Conservation (phyloP, 2,329 filamentous ascomycete species). For the Neofusicoccum laricinum region DNA sequence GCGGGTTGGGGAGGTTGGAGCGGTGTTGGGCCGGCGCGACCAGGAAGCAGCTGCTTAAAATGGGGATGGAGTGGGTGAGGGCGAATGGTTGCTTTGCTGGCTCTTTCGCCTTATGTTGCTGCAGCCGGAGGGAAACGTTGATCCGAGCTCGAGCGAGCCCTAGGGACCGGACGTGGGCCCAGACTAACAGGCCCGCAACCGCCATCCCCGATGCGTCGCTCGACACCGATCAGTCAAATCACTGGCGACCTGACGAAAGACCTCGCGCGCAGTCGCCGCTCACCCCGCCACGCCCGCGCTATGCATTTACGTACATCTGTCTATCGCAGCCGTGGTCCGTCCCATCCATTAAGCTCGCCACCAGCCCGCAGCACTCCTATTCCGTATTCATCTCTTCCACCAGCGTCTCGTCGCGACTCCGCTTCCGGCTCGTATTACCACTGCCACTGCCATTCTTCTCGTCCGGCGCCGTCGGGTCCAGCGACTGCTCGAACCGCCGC, state of each 20-base stretch:
- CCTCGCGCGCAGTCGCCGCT: no score
- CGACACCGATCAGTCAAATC: background rate
- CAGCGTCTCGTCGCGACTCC: slow-evolving; percentile 7
- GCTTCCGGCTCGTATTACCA: slow-evolving; percentile 1
- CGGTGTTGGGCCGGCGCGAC: background rate
- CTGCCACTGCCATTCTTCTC: background rate
- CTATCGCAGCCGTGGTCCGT: background rate
- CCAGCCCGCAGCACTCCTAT: background rate
- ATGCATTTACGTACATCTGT: background rate
- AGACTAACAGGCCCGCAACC: background rate
- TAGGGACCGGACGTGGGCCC: background rate
- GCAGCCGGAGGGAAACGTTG: background rate
- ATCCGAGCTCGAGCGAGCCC: slow-evolving; percentile 15
- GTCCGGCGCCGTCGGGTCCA: background rate
- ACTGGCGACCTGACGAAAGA: no score
- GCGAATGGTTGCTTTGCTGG: slow-evolving; percentile 16
- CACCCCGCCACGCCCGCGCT: background rate
- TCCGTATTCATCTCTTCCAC: slow-evolving; percentile 10
- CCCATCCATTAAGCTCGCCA: background rate
- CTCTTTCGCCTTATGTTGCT: slow-evolving; percentile 9
- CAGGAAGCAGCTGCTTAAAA: background rate
- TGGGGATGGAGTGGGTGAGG: slow-evolving; percentile 1
- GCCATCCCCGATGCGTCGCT: background rate
- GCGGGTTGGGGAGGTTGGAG: background rate
- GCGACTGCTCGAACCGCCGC: slow-evolving; percentile 24